phyloP scores from a whole-genome alignment of 352 stramenopile species.

The Elongisporangium senticosum region DNA sequence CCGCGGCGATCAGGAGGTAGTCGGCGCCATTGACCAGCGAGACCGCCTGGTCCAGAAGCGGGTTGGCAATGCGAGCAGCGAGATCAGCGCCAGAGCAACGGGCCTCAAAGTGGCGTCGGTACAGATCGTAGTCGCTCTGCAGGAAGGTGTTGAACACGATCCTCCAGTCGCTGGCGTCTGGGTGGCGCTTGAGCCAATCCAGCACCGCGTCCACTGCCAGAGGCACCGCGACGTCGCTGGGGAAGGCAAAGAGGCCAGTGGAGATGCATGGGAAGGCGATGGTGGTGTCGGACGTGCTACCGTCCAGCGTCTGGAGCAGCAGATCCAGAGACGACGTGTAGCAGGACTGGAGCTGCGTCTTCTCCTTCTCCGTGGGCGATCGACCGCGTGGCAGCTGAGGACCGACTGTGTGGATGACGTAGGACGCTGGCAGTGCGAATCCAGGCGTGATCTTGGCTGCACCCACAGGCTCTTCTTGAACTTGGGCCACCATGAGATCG shows the following conservation, averaged over 20 bases:
- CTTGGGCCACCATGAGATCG: slow-evolving; percentile 35
- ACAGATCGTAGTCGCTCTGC: slow-evolving; percentile 47
- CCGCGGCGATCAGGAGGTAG: slow-evolving; percentile 53
- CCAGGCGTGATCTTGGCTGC: slow-evolving; percentile 51
- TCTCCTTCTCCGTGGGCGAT: slow-evolving; percentile 15
- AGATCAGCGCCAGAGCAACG: slow-evolving; percentile 18
- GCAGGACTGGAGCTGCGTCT: slow-evolving; percentile 29
- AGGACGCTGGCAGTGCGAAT: slow-evolving; percentile 39
- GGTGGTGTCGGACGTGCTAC: not conserved
- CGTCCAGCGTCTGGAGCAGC: slow-evolving; percentile 25
- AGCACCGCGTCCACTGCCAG: slow-evolving; percentile 42
- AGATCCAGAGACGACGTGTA: slow-evolving; percentile 48
- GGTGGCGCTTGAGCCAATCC: slow-evolving; percentile 39
- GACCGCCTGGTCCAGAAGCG: no score
- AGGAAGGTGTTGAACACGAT: slow-evolving; percentile 76
- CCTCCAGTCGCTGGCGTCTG: slow-evolving; percentile 28
- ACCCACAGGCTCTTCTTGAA: slow-evolving; percentile 31
- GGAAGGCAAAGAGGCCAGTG: slow-evolving; percentile 64
- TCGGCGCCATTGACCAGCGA: slow-evolving; percentile 40
- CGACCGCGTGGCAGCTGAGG: slow-evolving; percentile 36
- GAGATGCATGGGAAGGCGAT: slow-evolving; percentile 68
- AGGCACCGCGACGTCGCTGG: slow-evolving; percentile 38
- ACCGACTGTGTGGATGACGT: slow-evolving; percentile 61
- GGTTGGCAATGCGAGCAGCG: slow-evolving; percentile 14
- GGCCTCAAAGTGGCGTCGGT: slow-evolving; percentile 27